A percentile compares a stretch with the other conserved stretches of the same genome.
phyloP scores from a whole-genome alignment of 768 basidiomycete species.

The Dentipellis fragilis region DNA sequence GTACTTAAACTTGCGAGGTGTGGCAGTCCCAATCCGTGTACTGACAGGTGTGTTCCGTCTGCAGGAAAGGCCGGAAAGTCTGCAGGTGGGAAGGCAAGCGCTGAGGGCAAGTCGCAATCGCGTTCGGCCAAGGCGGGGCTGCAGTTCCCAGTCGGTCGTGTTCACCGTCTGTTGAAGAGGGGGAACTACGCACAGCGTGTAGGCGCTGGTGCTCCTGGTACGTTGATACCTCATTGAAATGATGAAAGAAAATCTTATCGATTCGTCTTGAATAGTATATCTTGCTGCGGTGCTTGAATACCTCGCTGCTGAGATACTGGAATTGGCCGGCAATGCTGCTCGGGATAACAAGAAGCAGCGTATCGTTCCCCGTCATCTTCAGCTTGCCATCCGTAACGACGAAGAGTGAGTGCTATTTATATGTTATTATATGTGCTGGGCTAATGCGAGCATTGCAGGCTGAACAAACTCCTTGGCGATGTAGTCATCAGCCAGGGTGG shows the following conservation, averaged over 20 bases:
- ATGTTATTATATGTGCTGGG: background rate
- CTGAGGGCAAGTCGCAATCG: conserved; percentile 45
- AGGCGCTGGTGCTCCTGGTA: conserved; percentile 80
- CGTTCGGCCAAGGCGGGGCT: conserved; percentile 72
- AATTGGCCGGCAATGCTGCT: conserved; percentile 82
- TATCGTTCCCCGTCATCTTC: conserved; percentile 89
- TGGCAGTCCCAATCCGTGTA: background rate
- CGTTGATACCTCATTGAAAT: conserved; percentile 9
- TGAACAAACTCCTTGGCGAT: conserved; percentile 62
- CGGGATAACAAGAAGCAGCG: conserved; percentile 85
- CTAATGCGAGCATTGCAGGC: conserved; percentile 24
- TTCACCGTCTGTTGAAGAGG: conserved; percentile 80
- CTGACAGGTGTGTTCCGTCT: background rate
- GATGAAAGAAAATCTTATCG: background rate
- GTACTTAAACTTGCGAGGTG: background rate
- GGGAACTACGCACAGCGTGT: conserved; percentile 84
- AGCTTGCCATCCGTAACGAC: conserved; percentile 88
- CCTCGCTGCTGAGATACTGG: conserved; percentile 88
- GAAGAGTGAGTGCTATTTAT: conserved; percentile 52
- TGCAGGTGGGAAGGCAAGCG: conserved; percentile 28
- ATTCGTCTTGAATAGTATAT: conserved; percentile 44
- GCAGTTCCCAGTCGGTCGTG: conserved; percentile 89
- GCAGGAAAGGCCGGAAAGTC: conserved; percentile 34
- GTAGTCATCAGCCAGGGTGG: conserved; percentile 95
- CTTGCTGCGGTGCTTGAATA: conserved; percentile 88